Evolutionary conservation across 768 basidiomycete genomes (phyloP).

Genomic region (Auricularia sp.): DNA sequence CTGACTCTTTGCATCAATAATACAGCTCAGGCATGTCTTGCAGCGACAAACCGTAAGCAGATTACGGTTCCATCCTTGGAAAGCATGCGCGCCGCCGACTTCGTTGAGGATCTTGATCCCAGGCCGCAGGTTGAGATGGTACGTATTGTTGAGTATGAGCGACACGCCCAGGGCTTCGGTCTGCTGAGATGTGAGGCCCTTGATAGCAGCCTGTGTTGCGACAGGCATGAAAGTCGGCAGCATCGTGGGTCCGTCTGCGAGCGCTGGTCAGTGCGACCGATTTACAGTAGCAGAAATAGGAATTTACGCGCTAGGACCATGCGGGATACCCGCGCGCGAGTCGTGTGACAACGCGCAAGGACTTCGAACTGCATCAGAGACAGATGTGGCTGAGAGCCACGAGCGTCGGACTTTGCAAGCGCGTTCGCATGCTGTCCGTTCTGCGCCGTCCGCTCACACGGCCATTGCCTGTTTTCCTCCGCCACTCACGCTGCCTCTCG

Average conservation of each 20-base stretch:
- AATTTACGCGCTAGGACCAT: conserved; percentile 73
- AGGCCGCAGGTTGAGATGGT: conserved; percentile 80
- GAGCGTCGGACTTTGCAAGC: background rate
- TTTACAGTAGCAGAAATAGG: background rate
- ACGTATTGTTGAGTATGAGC: conserved; percentile 82
- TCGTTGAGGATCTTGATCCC: conserved; percentile 62
- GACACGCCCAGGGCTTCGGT: conserved; percentile 73
- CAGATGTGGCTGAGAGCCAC: too few relatives aligned
- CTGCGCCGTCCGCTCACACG: background rate
- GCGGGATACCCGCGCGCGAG: conserved; percentile 71
- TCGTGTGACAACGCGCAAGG: conserved; percentile 70
- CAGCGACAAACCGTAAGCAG: conserved; percentile 54
- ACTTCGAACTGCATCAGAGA: conserved; percentile 67
- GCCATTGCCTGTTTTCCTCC: background rate
- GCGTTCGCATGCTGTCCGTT: background rate
- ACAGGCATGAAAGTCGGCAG: conserved; percentile 92
- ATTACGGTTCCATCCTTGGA: conserved; percentile 83
- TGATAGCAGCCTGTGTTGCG: conserved; percentile 85
- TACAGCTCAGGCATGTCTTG: background rate
- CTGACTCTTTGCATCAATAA: conserved; percentile 25
- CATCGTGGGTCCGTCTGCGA: conserved; percentile 65
- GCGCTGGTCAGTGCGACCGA: background rate
- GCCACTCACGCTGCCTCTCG: background rate
- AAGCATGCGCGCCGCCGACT: conserved; percentile 79
- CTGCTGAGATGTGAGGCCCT: conserved; percentile 80